These are phyloP conservation scores for Ogataea trehalophila DNA, from an alignment of 805 yeast species.

Conservation along the genomic window DNA sequence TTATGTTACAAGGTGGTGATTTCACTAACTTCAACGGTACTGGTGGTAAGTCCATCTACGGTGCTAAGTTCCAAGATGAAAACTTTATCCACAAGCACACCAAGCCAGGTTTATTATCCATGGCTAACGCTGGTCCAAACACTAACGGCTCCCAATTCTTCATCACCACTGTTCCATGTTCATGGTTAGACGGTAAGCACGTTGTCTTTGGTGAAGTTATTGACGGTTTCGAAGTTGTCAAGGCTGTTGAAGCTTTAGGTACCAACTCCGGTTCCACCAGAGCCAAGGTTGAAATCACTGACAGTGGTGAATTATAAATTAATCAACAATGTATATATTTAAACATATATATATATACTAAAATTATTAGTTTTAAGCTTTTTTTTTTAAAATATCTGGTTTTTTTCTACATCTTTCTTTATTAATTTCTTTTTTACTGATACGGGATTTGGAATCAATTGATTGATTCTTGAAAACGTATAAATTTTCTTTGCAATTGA, in stretches of 20 bases:
- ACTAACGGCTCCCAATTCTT: constrained; percentile 91
- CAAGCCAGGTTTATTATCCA: constrained; percentile 76
- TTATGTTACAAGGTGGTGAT: constrained; percentile 97
- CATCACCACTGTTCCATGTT: constrained; percentile 73
- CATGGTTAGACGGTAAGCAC: constrained; percentile 77
- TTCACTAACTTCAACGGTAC: constrained; percentile 83
- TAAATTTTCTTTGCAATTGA: too few species aligned
- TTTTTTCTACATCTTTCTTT: neutral
- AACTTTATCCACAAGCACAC: constrained; percentile 71
- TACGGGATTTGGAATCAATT: too few species aligned
- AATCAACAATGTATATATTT: neutral
- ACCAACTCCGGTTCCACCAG: constrained; percentile 47
- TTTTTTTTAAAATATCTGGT: neutral
- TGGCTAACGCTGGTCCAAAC: constrained; percentile 94
- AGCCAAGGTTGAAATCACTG: constrained; percentile 49
- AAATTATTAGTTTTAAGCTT: too few species aligned
- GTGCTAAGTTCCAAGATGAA: constrained; percentile 54
- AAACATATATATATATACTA: too few species aligned
- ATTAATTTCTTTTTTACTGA: too few species aligned
- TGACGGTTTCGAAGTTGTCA: constrained; percentile 66
- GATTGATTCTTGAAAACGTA: too few species aligned
- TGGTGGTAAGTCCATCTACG: constrained; percentile 89
- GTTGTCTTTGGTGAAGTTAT: constrained; percentile 74
- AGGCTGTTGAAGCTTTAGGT: constrained; percentile 74
- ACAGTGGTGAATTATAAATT: constrained; percentile 50